These are phyloP conservation scores for Claviceps quebecensis DNA, from an alignment of 2,329 filamentous ascomycete genomes.

Conservation along the genomic window DNA sequence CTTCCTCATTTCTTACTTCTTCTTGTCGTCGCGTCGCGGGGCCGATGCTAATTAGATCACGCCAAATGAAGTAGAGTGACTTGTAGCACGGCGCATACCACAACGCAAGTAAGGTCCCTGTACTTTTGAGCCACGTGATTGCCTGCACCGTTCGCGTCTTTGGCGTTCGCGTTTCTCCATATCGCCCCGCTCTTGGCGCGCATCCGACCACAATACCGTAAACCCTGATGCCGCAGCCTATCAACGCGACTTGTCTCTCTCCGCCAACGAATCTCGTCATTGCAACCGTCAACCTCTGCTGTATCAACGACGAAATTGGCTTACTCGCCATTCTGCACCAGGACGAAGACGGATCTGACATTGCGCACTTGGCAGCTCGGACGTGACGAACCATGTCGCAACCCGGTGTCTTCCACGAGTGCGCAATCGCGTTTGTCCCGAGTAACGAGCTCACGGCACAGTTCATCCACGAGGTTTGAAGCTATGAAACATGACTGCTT, in stretches of 20 bases:
- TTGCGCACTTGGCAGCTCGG: background rate
- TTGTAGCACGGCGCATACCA: background rate
- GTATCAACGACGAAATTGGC: background rate
- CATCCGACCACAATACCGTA: slow-evolving; percentile 1
- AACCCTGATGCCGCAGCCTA: background rate
- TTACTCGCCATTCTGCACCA: background rate
- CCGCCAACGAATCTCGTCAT: background rate
- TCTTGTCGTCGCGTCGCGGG: background rate
- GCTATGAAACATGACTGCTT: too few species aligned
- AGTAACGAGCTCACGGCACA: slow-evolving; percentile 26
- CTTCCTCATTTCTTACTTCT: too few species aligned
- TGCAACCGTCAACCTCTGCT: background rate
- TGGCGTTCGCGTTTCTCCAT: background rate
- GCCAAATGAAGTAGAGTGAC: background rate
- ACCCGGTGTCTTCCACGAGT: slow-evolving; percentile 26
- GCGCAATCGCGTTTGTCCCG: slow-evolving; percentile 31
- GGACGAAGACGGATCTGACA: background rate
- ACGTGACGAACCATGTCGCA: slow-evolving; percentile 15
- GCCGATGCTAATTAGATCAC: background rate
- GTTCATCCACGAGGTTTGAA: slow-evolving; percentile 25
- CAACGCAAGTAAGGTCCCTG: background rate
- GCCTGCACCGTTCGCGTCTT: slow-evolving; percentile 24
- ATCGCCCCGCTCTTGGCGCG: slow-evolving; percentile 5
- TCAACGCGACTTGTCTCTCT: background rate
- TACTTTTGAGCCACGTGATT: slow-evolving; percentile 16